Evolutionary conservation across 768 basidiomycete species (phyloP), one percentile per base, ranked within the genome.

Genomic region (Sporobolomyces phaffii): DNA sequence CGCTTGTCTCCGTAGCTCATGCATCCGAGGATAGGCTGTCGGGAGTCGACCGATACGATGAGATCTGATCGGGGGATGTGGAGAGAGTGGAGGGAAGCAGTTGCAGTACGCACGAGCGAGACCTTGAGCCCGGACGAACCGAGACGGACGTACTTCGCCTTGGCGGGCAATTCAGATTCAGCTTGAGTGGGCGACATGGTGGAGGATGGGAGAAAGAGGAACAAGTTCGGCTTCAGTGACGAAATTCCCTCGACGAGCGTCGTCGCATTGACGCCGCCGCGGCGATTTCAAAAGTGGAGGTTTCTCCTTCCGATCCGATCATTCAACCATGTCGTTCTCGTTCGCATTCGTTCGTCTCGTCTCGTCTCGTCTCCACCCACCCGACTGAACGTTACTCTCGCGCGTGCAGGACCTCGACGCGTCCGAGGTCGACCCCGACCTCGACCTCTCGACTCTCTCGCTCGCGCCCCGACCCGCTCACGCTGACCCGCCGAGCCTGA

Each of bases 121-220:
- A 87, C 82, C 74, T 86, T 83, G 45, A 85, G 76, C 4, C 85
- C 86, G 0, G 83, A 84, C 8, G 81, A 84, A 78, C 86, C 83
- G 24, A 81, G 78, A 50, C 80, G 61, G 34, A 66, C 66, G 64
- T 73, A 73, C 26, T 64, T 64, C 3, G 62, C 57, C 52, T 65
- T 44, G 22, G 45, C 18, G 20, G 45, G 7, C 17, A 38, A 24
- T 9, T 59, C 44, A 28, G 38, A 14, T 56, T 28, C 4, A 29
- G 26, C 18, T 24, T 26, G 31, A 24, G 20, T 24, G 14, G 43
- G 18, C 10, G n/a, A 20, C 18, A 8, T 20, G 36, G 28, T 17
- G 62, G 17, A 47, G 45, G 29, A n/a, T n/a, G 38, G 6, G 51
- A 36, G 40, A 3, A 15, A 40, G 43, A 40, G 34, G 48, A 26